Base-by-base conservation (phyloP, 805 yeast genomes). In the Candida wancherniae region DNA sequence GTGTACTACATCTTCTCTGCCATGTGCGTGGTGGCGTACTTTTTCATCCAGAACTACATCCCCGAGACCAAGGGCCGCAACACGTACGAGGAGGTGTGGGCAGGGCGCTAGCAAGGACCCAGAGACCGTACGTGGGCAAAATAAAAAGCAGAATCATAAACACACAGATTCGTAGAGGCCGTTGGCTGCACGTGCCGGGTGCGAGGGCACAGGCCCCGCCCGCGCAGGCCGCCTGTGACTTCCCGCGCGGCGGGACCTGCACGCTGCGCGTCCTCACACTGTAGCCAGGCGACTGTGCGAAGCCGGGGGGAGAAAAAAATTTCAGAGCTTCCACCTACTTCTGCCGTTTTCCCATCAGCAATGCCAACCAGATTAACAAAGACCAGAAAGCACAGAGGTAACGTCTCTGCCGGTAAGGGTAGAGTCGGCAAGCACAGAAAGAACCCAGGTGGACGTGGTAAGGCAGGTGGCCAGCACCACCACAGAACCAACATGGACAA, bases 391-490 rank as follows among this genome's bases (percentile, higher is more conserved):
- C 96, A 86, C 84, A 87, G 99, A 84, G 99, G 99, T 77, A 82
- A 92, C 95, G 97, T 92, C 73, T 85, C 97, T 69, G 97, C 97
- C 94, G 98, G 98, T 85, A 81, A 90, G 73, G 98, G 98, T 84
- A 94, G 99, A 81, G 75, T 92, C 73, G 99, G 99, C 75, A 92
- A 92, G 84, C 98, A 92, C 94, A 88, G 98, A 87, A 92, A 92
- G 95, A 92, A 84, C 63, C 97, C 98, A 55, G 98, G 98, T 92
- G 98, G 98, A 77, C 88, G 97, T 77, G 99, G 99, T 92, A 90
- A 75, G 88, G 99, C 99, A 69, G 99, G 99, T 90, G 99, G 99
- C 86, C 90, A 78, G 76, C 97, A 90, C 75, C 99, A 92, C 76
- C 98, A 92, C 96, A 86, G 99, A 81, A 88, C 92, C 71, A 92